Conservation (phyloP, 495 filamentous ascomycete genomes). For the Penicillium argentinense region DNA sequence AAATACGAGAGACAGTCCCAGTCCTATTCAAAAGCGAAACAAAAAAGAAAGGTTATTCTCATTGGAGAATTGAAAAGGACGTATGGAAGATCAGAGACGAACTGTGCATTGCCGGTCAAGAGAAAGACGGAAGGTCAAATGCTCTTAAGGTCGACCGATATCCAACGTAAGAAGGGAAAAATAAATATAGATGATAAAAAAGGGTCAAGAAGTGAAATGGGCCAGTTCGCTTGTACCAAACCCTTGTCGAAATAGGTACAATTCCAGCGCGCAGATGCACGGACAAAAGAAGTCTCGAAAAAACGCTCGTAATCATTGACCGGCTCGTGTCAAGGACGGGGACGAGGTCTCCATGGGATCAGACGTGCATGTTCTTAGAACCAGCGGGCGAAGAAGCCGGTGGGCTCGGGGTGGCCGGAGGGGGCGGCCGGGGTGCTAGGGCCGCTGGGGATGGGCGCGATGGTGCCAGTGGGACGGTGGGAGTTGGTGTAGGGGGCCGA, state of each 20-base stretch:
- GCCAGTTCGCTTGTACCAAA: constrained; percentile 15
- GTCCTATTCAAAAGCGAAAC: constrained; percentile 4
- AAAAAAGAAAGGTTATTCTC: constrained; percentile 11
- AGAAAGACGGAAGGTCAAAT: constrained; percentile 7
- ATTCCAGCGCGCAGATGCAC: constrained; percentile 26
- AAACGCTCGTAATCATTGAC: constrained; percentile 18
- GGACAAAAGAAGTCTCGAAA: constrained; percentile 19
- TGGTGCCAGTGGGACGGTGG: constrained; percentile 5
- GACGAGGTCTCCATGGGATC: constrained; percentile 14
- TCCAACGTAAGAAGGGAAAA: constrained; percentile 10
- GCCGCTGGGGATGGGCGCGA: constrained; percentile 22
- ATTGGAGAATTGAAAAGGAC: constrained; percentile 12
- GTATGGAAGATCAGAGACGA: constrained; percentile 7
- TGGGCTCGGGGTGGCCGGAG: constrained; percentile 15
- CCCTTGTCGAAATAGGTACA: constrained; percentile 27
- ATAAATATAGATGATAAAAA: constrained; percentile 17
- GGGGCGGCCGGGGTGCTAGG: no score
- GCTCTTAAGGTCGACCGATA: not conserved
- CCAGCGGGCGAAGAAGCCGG: constrained; percentile 31
- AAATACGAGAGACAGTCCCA: no score
- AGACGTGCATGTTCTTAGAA: constrained; percentile 19
- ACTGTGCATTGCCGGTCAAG: no score
- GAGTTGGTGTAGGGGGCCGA: constrained; percentile 12
- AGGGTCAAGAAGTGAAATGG: constrained; percentile 23
- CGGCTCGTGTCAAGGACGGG: constrained; percentile 9